These are phyloP conservation scores for Boletus pseudo-olivaceus DNA, from an alignment of 768 basidiomycete species.

Conservation along the genomic window DNA sequence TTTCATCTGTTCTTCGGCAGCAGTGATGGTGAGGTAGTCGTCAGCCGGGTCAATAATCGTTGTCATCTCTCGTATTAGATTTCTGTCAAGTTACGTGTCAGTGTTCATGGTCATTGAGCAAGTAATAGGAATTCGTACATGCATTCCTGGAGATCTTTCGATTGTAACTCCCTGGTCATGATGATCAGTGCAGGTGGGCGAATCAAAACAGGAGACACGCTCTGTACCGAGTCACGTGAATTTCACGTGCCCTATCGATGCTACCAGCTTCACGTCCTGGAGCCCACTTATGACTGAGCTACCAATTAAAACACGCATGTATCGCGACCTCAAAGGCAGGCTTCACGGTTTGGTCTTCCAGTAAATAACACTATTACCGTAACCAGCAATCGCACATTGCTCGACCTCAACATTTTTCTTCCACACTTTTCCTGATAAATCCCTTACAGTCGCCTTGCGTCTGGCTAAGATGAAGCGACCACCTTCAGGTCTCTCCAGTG, in stretches of 20 bases:
- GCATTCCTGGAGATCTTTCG: conserved; percentile 35
- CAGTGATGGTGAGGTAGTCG: conserved; percentile 72
- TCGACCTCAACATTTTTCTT: conserved; percentile 58
- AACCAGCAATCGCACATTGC: conserved; percentile 62
- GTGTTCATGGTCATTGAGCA: background rate
- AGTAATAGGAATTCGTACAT: conserved; percentile 18
- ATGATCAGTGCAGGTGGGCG: background rate
- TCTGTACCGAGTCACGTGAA: conserved; percentile 4
- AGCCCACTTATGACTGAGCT: background rate
- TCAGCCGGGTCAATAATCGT: conserved; percentile 76
- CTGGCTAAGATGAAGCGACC: conserved; percentile 57
- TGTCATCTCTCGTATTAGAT: conserved; percentile 65
- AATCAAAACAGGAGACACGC: background rate
- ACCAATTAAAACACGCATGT: too few species aligned
- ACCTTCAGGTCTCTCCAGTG: conserved; percentile 49
- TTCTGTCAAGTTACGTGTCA: conserved; percentile 38
- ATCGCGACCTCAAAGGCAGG: too few species aligned
- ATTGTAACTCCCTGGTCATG: conserved; percentile 30
- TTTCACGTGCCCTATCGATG: too few species aligned
- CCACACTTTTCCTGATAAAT: conserved; percentile 59
- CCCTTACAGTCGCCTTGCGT: conserved; percentile 51
- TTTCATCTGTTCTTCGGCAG: conserved; percentile 67
- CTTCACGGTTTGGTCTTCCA: conserved; percentile 50
- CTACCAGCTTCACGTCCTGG: too few species aligned
- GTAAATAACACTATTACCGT: conserved; percentile 61